phyloP scores from a whole-genome alignment of 108 stramenopile genomes.

The Pseudonitzschia delicatissima region DNA sequence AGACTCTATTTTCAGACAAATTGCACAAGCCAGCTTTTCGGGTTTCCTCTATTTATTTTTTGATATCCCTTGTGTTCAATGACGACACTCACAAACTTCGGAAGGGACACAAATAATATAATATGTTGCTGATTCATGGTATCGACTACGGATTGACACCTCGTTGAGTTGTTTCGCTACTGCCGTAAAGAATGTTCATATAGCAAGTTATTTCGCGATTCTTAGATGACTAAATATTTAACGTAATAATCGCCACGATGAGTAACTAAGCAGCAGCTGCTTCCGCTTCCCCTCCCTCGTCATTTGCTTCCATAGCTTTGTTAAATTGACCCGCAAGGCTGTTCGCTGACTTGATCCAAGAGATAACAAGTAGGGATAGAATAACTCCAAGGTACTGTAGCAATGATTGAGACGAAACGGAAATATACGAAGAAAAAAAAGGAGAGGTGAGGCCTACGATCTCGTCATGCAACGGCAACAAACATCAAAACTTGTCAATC shows the following conservation, averaged over 20 bases:
- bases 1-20: too few relatives aligned
- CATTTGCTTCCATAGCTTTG: slow-evolving; percentile 63
- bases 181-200: too few relatives aligned
- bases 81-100: too few relatives aligned
- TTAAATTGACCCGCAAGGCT: slow-evolving; percentile 82
- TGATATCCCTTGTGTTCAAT: too few relatives aligned
- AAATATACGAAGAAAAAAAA: not conserved
- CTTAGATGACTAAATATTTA: not conserved
- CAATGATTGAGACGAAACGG: not conserved
- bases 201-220: not conserved
- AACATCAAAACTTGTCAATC: not conserved
- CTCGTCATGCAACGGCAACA: not conserved
- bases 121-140: too few relatives aligned
- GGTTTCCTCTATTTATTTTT: too few relatives aligned
- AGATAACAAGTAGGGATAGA: slow-evolving; percentile 60
- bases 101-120: too few relatives aligned
- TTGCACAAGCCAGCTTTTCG: too few relatives aligned
- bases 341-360: slow-evolving; percentile 79
- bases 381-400: slow-evolving; percentile 71
- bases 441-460: not conserved
- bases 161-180: too few relatives aligned
- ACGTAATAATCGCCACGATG: not conserved
- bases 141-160: too few relatives aligned
- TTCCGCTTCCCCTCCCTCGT: slow-evolving; percentile 17
- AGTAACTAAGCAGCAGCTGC: not conserved